Evolutionary conservation across 345 rosid species (phyloP).

Genomic region (Populus deltoides): DNA sequence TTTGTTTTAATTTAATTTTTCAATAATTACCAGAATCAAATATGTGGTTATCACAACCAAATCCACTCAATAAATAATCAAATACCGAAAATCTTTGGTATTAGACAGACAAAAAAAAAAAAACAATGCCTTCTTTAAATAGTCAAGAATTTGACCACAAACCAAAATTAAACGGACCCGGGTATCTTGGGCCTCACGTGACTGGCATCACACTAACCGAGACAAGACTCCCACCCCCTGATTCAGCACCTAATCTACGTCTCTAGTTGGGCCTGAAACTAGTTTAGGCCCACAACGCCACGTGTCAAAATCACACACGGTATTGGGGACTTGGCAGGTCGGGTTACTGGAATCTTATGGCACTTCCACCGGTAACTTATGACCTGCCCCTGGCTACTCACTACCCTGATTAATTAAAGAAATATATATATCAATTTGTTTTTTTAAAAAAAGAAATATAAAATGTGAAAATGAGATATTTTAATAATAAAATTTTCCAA

Average conservation of each 20-base stretch:
- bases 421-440: no score
- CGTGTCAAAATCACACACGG: conserved; percentile 37
- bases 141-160: conserved; percentile 40
- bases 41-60: not conserved
- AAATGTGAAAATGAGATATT: not conserved
- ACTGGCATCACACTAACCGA: conserved; percentile 15
- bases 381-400: not conserved
- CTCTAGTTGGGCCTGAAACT: not conserved
- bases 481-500: conserved; percentile 12
- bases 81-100: not conserved
- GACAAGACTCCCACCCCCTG: conserved; percentile 5
- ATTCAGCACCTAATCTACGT: conserved; percentile 11
- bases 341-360: conserved; percentile 28
- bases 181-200: conserved; percentile 92
- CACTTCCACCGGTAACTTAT: conserved; percentile 2
- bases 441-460: not conserved
- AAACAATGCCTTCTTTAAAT: not conserved
- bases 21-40: not conserved
- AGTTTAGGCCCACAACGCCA: conserved; percentile 9
- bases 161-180: conserved; percentile 37
- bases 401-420: not conserved
- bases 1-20: no score
- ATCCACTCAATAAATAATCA: not conserved
- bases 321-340: conserved; percentile 46
- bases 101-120: no score